Conservation (phyloP, 2,329 filamentous ascomycete genomes). For the Xylariales sp. region DNA sequence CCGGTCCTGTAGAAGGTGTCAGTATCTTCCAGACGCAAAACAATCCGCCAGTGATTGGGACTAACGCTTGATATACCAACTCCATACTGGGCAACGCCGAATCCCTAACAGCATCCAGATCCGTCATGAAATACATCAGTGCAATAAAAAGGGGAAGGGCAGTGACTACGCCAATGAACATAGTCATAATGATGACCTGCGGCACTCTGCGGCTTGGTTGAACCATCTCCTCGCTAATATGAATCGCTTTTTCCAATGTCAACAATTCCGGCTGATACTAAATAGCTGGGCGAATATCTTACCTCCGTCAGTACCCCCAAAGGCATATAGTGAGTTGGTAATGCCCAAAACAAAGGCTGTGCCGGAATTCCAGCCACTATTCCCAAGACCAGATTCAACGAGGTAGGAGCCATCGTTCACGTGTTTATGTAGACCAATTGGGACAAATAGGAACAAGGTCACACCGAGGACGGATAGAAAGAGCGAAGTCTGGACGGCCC, state of each 20-base stretch:
- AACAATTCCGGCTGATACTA: not conserved
- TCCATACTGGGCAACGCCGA: slow-evolving; percentile 9
- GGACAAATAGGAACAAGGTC: slow-evolving; percentile 4
- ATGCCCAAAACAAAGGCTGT: slow-evolving; percentile 2
- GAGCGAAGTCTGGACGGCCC: slow-evolving; percentile 3
- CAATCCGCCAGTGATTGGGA: not conserved
- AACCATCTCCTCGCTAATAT: slow-evolving; percentile 10
- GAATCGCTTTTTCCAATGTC: not conserved
- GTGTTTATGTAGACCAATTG: slow-evolving; percentile 5
- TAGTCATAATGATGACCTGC: slow-evolving; percentile 10
- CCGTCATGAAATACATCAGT: slow-evolving; percentile 9
- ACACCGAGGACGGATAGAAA: slow-evolving; percentile 3
- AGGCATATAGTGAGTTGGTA: slow-evolving; percentile 7
- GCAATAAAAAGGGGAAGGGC: slow-evolving; percentile 2
- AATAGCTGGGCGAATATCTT: not conserved
- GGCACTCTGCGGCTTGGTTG: slow-evolving; percentile 5
- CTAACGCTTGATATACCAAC: slow-evolving; percentile 11
- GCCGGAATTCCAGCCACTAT: slow-evolving; percentile 15
- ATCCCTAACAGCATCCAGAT: slow-evolving; percentile 2
- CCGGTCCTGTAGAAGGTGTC: slow-evolving; percentile 2
- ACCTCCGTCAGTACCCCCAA: slow-evolving; percentile 6
- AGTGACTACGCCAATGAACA: slow-evolving; percentile 9
- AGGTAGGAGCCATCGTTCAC: slow-evolving; percentile 15
- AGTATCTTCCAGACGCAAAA: not conserved
- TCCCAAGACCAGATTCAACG: slow-evolving; percentile 6